phyloP scores from a whole-genome alignment of 192 early-diverging fungal species.

The Geranomyces variabilis region DNA sequence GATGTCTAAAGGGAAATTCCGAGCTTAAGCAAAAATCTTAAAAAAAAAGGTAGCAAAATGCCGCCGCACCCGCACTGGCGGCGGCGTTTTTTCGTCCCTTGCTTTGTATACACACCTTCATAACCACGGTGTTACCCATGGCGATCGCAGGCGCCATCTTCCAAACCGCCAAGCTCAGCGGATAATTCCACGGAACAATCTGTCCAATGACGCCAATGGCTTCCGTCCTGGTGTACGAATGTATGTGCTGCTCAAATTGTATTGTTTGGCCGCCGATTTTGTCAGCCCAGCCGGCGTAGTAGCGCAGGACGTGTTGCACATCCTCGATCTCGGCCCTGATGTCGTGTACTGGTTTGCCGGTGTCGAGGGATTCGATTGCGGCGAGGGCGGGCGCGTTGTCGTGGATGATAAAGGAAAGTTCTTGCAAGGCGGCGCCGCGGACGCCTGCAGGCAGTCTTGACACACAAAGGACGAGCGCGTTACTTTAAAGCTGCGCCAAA shows the following conservation, averaged over 20 bases:
- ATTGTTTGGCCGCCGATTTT: constrained; percentile 28
- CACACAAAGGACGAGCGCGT: background rate
- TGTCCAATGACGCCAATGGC: constrained; percentile 37
- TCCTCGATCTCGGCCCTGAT: constrained; percentile 31
- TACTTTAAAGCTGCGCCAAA: too few relatives aligned
- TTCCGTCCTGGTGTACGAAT: constrained; percentile 33
- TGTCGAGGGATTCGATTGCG: constrained; percentile 49
- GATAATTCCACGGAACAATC: constrained; percentile 34
- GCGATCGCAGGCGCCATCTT: constrained; percentile 44
- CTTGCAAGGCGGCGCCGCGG: constrained; percentile 30
- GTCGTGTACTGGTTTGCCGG: constrained; percentile 47
- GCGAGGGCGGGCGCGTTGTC: constrained; percentile 40
- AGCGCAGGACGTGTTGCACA: constrained; percentile 30
- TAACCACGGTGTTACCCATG: constrained; percentile 36
- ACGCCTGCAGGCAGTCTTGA: constrained; percentile 24
- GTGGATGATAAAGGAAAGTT: constrained; percentile 50
- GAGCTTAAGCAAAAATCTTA: background rate
- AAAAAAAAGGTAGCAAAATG: background rate
- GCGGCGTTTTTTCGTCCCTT: too few relatives aligned
- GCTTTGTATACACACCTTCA: constrained; percentile 22
- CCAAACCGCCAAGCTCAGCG: constrained; percentile 31
- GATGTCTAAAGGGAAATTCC: constrained; percentile 28
- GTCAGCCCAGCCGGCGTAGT: constrained; percentile 40
- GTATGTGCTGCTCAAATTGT: constrained; percentile 14
- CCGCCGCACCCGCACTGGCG: too few relatives aligned